Percentiles rank a stretch among this genome's conserved stretches.
These are phyloP conservation scores for Ophiosphaerella herpotricha DNA, from an alignment of 2,329 filamentous ascomycete genomes.

Conservation along the genomic window DNA sequence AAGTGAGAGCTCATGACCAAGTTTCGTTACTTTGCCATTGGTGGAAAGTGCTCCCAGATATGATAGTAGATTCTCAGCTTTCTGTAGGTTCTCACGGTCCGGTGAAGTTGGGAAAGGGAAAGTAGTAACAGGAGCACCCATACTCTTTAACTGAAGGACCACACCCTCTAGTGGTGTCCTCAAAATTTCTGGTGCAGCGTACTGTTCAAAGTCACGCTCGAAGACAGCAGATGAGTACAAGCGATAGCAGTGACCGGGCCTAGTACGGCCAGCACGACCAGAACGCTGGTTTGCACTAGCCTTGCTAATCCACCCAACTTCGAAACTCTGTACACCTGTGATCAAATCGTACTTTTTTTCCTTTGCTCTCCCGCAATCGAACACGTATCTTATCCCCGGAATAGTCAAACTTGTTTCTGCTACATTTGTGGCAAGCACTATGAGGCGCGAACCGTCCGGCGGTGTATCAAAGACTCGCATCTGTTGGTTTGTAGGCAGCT, in stretches of 20 bases:
- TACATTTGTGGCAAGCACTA: slow-evolving; percentile 93
- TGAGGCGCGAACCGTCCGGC: slow-evolving; percentile 79
- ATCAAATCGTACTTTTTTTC: slow-evolving; percentile 86
- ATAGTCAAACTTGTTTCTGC: slow-evolving; percentile 98
- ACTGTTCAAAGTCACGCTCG: slow-evolving; percentile 84
- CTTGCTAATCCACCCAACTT: slow-evolving; percentile 96
- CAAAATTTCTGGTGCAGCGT: slow-evolving; percentile 84
- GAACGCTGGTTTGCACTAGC: slow-evolving; percentile 90
- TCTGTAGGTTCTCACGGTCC: slow-evolving; percentile 72
- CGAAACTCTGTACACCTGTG: slow-evolving; percentile 93
- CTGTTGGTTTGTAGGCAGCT: slow-evolving; percentile 88
- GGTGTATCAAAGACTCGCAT: slow-evolving; percentile 85
- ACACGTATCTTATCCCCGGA: slow-evolving; percentile 91
- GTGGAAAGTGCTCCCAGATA: slow-evolving; percentile 81
- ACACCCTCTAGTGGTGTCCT: slow-evolving; percentile 88
- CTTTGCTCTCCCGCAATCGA: slow-evolving; percentile 91
- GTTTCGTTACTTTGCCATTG: slow-evolving; percentile 74
- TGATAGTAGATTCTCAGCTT: slow-evolving; percentile 82
- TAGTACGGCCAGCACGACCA: slow-evolving; percentile 92
- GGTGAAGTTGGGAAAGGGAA: slow-evolving; percentile 97
- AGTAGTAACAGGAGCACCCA: slow-evolving; percentile 89
- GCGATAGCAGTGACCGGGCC: slow-evolving; percentile 92
- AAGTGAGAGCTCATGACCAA: slow-evolving; percentile 80
- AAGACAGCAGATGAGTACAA: slow-evolving; percentile 94
- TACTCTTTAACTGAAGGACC: slow-evolving; percentile 90